A percentile compares a stretch with the other conserved stretches of the same genome.
phyloP scores from a whole-genome alignment of 495 filamentous ascomycete species.

The Sphaerosporella brunnea region DNA sequence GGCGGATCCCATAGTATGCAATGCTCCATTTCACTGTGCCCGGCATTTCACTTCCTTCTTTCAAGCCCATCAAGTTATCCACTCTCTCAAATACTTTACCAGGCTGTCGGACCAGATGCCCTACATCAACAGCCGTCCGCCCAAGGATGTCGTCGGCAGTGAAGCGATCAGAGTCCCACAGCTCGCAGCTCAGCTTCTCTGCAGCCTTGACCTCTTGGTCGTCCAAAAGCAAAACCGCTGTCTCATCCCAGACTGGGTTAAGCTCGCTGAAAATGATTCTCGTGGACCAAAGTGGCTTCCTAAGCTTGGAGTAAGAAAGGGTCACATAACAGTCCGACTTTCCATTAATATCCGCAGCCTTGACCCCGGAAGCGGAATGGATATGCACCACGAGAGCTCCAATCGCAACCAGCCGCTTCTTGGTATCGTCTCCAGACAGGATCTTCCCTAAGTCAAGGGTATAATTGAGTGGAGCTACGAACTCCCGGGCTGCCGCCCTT shows the following conservation, averaged over 20 bases:
- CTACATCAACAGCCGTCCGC: constrained; percentile 46
- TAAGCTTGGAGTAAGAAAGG: constrained; percentile 58
- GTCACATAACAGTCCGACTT: constrained; percentile 51
- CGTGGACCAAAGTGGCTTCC: constrained; percentile 46
- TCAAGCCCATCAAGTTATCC: constrained; percentile 42
- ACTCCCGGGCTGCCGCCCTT: constrained; percentile 50
- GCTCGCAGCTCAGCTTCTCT: constrained; percentile 46
- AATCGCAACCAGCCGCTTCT: constrained; percentile 47
- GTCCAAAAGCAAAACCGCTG: constrained; percentile 43
- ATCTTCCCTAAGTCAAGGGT: constrained; percentile 57
- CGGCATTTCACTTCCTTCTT: constrained; percentile 47
- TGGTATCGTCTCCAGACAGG: constrained; percentile 57
- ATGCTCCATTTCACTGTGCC: constrained; percentile 52
- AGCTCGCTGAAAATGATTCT: constrained; percentile 45
- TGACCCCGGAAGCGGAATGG: constrained; percentile 45
- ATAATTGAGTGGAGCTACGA: constrained; percentile 55
- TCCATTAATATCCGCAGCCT: constrained; percentile 47
- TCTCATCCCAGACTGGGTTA: constrained; percentile 53
- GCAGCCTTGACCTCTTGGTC: constrained; percentile 53
- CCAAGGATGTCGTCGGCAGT: constrained; percentile 60
- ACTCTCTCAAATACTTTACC: constrained; percentile 37
- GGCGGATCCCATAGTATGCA: constrained; percentile 48
- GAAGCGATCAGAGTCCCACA: constrained; percentile 54
- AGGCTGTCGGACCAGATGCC: constrained; percentile 40
- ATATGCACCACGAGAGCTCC: constrained; percentile 49